A percentile compares a stretch with the other conserved stretches of the same genome.
These are phyloP conservation scores for Xylaria cubensis DNA, from an alignment of 495 filamentous ascomycete species.

Conservation along the genomic window DNA sequence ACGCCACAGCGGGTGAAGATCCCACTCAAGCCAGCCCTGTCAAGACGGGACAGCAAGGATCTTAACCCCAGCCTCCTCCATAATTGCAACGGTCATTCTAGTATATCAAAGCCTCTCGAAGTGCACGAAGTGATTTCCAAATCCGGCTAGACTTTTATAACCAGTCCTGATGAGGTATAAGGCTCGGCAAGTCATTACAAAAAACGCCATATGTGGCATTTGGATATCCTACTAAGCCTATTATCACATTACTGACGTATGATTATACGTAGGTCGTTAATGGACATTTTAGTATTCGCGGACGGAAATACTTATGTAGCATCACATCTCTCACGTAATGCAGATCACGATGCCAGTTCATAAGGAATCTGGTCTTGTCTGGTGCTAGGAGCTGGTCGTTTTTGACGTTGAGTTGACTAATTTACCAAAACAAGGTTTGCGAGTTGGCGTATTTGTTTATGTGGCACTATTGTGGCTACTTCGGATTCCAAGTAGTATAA, in stretches of 20 bases:
- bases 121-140: slow-evolving; percentile 21
- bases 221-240: slow-evolving; percentile 1
- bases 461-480: slow-evolving; percentile 10
- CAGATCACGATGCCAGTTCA: background rate
- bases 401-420: background rate
- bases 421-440: background rate
- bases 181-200: slow-evolving; percentile 1
- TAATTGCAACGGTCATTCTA: slow-evolving; percentile 15
- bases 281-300: background rate
- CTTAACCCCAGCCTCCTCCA: slow-evolving; percentile 5
- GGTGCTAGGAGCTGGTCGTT: background rate
- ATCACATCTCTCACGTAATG: slow-evolving; percentile 7
- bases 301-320: background rate
- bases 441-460: background rate
- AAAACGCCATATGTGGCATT: background rate
- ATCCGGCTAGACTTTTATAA: slow-evolving; percentile 15
- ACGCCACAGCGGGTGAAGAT: slow-evolving; percentile 26
- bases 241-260: background rate
- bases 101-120: slow-evolving; percentile 7
- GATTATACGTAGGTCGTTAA: background rate
- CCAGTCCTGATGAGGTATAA: slow-evolving; percentile 7
- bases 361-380: background rate
- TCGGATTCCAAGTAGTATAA: background rate
- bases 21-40: slow-evolving; percentile 24
- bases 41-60: slow-evolving; percentile 22